Conservation (phyloP, 768 basidiomycete species). For the Amanita molliuscula region DNA sequence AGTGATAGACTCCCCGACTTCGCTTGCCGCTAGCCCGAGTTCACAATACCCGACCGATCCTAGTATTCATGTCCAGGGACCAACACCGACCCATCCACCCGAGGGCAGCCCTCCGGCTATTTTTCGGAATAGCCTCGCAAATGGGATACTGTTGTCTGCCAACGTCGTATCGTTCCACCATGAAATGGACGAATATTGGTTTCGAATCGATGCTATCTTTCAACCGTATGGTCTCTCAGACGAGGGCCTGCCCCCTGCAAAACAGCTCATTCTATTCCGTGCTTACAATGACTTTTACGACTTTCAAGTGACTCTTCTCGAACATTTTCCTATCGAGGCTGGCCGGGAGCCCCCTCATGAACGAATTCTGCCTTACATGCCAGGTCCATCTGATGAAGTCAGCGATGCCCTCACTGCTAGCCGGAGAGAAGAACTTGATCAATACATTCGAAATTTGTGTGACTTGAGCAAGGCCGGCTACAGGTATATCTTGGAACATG, state of each 20-base stretch:
- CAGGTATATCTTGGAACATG: constrained; percentile 73
- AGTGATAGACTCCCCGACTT: constrained; percentile 57
- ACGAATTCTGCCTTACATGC: constrained; percentile 93
- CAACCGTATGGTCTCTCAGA: constrained; percentile 68
- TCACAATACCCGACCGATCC: constrained; percentile 13
- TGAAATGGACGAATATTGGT: constrained; percentile 97
- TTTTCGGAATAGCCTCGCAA: constrained; percentile 46
- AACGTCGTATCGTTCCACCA: constrained; percentile 95
- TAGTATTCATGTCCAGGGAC: constrained; percentile 11
- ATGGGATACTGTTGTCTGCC: constrained; percentile 79
- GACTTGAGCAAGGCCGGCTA: constrained; percentile 55
- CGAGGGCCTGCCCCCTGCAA: constrained; percentile 52
- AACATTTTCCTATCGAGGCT: constrained; percentile 85
- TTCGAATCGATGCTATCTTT: constrained; percentile 84
- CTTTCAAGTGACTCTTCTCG: constrained; percentile 84
- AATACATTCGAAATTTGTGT: constrained; percentile 78
- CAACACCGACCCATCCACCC: constrained; percentile 18
- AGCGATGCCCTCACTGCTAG: constrained; percentile 76
- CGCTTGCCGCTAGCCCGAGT: constrained; percentile 35
- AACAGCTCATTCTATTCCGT: constrained; percentile 81
- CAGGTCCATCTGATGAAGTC: constrained; percentile 80
- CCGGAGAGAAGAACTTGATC: constrained; percentile 76
- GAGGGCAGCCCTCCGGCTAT: constrained; percentile 24
- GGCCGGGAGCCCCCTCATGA: constrained; percentile 58
- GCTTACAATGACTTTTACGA: constrained; percentile 98